phyloP scores from a whole-genome alignment of 805 yeast genomes.

The Candida saitoana region DNA sequence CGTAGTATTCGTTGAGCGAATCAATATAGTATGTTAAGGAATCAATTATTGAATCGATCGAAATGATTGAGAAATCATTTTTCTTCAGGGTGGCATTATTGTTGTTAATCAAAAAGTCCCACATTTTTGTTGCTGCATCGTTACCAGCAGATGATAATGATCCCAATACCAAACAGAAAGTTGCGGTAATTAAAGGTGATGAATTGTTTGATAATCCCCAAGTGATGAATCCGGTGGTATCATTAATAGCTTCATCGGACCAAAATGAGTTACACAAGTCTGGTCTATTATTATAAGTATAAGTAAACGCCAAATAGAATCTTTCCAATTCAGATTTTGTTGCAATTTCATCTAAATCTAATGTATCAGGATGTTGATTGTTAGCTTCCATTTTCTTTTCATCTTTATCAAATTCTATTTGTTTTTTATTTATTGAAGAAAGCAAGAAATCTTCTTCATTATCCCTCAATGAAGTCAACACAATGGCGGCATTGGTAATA shows the following conservation, averaged over 20 bases:
- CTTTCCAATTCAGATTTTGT: constrained; percentile 83
- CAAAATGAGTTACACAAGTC: constrained; percentile 60
- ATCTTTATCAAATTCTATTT: constrained; percentile 8
- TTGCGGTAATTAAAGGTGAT: constrained; percentile 75
- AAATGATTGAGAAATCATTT: constrained; percentile 41
- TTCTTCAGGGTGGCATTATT: constrained; percentile 24
- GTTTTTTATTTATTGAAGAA: constrained; percentile 36
- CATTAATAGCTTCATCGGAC: constrained; percentile 40
- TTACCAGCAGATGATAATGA: constrained; percentile 63
- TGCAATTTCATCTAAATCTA: constrained; percentile 59
- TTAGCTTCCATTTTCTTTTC: constrained; percentile 6
- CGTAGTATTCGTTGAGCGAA: constrained; percentile 39
- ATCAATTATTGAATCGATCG: constrained; percentile 54
- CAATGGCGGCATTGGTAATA: constrained; percentile 60
- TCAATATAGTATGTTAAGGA: constrained; percentile 52
- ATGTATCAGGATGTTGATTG: neutral
- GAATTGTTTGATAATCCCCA: constrained; percentile 83
- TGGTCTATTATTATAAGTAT: constrained; percentile 60
- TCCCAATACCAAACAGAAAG: constrained; percentile 75
- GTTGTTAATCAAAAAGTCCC: constrained; percentile 36
- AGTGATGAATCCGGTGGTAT: constrained; percentile 71
- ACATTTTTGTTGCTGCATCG: constrained; percentile 41
- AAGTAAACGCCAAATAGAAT: constrained; percentile 72
- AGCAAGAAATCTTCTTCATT: constrained; percentile 69
- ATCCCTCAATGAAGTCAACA: constrained; percentile 64